Conservation (phyloP, 306 rosid species). For the Mimosa pudica region DNA sequence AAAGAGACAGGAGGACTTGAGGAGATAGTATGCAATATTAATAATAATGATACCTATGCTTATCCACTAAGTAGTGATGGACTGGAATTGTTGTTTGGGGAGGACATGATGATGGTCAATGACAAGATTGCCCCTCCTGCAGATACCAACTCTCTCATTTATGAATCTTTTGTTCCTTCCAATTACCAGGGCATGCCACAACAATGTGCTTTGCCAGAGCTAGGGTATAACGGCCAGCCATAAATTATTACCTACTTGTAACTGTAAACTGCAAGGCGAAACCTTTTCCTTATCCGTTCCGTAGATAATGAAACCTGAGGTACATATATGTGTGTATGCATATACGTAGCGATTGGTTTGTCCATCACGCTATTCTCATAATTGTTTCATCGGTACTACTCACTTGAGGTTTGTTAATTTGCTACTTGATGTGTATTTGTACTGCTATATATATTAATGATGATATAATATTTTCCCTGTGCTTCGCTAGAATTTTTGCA, state of each 20-base stretch:
- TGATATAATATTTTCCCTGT: constrained; percentile 3
- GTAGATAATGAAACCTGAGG: constrained; percentile 27
- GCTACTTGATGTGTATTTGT: constrained; percentile 12
- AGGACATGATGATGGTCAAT: constrained; percentile 34
- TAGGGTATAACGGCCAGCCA: constrained; percentile 41
- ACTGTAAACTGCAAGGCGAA: constrained; percentile 18
- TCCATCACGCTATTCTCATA: constrained; percentile 5
- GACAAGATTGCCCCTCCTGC: not conserved
- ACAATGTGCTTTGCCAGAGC: constrained; percentile 45
- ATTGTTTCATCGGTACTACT: constrained; percentile 11
- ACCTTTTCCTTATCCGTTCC: constrained; percentile 25
- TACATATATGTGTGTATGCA: constrained; percentile 7
- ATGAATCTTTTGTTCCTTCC: constrained; percentile 43
- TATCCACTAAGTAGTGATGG: constrained; percentile 47
- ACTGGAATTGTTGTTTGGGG: constrained; percentile 54
- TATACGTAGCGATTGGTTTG: not conserved
- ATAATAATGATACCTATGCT: not conserved
- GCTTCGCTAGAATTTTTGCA: constrained; percentile 25
- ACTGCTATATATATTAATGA: not conserved
- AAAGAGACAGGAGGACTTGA: constrained; percentile 36
- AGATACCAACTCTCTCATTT: constrained; percentile 45
- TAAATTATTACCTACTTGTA: constrained; percentile 15
- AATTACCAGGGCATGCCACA: constrained; percentile 28
- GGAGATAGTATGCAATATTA: constrained; percentile 34
- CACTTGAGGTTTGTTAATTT: constrained; percentile 9